phyloP scores from a whole-genome alignment of 2,329 filamentous ascomycete species.

The Chaetomium sp. region DNA sequence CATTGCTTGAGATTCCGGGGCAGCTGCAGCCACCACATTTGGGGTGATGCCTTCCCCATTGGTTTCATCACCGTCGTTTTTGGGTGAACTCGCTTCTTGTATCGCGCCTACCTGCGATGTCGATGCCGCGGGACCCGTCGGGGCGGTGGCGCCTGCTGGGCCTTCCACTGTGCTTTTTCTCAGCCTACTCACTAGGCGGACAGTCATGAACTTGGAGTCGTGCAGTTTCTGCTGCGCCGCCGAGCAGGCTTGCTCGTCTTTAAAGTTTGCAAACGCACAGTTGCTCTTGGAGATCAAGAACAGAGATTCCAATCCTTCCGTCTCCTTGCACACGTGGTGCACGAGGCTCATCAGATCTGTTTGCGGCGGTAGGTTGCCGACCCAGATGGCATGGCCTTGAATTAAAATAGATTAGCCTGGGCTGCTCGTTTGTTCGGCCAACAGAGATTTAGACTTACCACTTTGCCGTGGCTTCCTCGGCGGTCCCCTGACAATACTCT shows the following conservation, averaged over 20 bases:
- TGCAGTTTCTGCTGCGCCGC: conserved; percentile 82
- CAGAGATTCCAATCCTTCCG: conserved; percentile 78
- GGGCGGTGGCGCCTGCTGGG: conserved; percentile 51
- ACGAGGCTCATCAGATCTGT: conserved; percentile 83
- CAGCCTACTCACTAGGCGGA: conserved; percentile 81
- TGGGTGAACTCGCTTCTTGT: conserved; percentile 13
- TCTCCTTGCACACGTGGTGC: conserved; percentile 82
- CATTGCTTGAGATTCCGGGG: conserved; percentile 29
- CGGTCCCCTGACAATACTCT: conserved; percentile 54
- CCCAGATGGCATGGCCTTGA: conserved; percentile 85
- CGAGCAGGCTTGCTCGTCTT: conserved; percentile 73
- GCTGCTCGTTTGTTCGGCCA: not conserved
- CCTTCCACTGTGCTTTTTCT: conserved; percentile 59
- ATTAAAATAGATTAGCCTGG: conserved; percentile 34
- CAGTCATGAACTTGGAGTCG: conserved; percentile 85
- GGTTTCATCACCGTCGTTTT: conserved; percentile 4
- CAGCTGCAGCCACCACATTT: conserved; percentile 1
- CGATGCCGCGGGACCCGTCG: conserved; percentile 55
- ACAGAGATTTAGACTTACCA: conserved; percentile 49
- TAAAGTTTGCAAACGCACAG: conserved; percentile 95
- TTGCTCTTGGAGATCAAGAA: conserved; percentile 97
- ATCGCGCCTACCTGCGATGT: conserved; percentile 29
- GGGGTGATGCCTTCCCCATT: not conserved
- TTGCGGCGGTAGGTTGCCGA: conserved; percentile 87
- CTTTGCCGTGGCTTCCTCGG: conserved; percentile 62